Evolutionary conservation across 768 basidiomycete genomes (phyloP).

Genomic region (Thelephora ganbajun): DNA sequence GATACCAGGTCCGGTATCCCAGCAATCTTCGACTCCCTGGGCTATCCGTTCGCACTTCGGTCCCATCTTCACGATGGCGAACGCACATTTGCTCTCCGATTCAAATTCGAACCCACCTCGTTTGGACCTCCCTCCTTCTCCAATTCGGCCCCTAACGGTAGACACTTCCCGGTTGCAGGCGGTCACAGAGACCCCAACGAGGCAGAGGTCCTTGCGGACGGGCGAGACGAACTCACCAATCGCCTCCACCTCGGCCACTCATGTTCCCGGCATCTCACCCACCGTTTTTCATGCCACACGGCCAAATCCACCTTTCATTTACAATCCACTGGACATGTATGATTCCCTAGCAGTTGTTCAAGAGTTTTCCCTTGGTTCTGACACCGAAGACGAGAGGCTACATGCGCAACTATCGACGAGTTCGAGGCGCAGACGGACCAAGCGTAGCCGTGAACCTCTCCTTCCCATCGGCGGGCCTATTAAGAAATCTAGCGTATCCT

Average conservation of each 20-base stretch:
- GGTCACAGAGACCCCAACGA: conserved; percentile 1
- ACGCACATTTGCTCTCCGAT: conserved; percentile 17
- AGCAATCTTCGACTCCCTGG: too few relatives aligned
- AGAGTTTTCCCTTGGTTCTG: conserved; percentile 28
- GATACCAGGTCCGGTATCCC: too few relatives aligned
- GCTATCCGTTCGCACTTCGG: too few relatives aligned
- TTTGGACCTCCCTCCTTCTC: conserved; percentile 4
- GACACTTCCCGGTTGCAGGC: conserved; percentile 8
- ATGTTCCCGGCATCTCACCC: conserved; percentile 65
- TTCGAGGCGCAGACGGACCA: conserved; percentile 24
- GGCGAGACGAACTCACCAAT: conserved; percentile 1
- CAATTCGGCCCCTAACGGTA: conserved; percentile 6
- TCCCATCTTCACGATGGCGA: conserved; percentile 11
- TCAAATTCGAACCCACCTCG: conserved; percentile 8
- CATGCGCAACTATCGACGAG: conserved; percentile 21
- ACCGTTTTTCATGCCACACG: conserved; percentile 64
- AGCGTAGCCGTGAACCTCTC: conserved; percentile 62
- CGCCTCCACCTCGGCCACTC: conserved; percentile 24
- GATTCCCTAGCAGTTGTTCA: conserved; percentile 26
- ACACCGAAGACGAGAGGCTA: conserved; percentile 24
- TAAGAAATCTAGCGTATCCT: conserved; percentile 1
- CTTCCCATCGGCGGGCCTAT: conserved; percentile 35
- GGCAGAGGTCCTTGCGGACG: not conserved
- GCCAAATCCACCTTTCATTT: conserved; percentile 30
- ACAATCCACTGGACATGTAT: conserved; percentile 18